Evolutionary conservation across 2,329 filamentous ascomycete species (phyloP), one percentile per base, ranked within the genome.

Genomic region (Tolypocladium amazonense): DNA sequence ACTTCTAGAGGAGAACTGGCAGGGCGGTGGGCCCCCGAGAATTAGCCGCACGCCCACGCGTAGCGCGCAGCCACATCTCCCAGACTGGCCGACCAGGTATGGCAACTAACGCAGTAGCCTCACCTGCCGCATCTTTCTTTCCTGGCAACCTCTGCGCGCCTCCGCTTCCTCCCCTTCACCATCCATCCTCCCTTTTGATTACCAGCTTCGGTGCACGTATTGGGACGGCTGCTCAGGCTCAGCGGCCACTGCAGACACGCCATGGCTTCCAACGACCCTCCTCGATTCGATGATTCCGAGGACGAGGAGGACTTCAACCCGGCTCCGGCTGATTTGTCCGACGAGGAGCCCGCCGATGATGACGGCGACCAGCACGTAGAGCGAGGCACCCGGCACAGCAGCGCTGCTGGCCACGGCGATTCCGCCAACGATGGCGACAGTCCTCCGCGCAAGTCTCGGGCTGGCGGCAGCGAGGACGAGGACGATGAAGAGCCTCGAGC

Each of bases 241-340:
- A 37, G 30, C 27, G 11, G 43, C 57, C 27, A 47, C 55, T 23
- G 35, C 33, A 55, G 50, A 54, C 20, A 41, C 65, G 76, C 67
- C 60, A 82, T 83, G 79, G 75, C 78, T 62, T 74, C 75, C 47
- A 77, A 75, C 68, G 75, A 79, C 59, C 73, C 69, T 65, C 73
- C 76, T 62, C 77, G 78, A 62, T 81, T 77, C 69, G 79, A 84
- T 67, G 84, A 87, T 62, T 87, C 83, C 61, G 88, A 90, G 59
- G 90, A 94, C 57, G 92, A 95, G 67, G 87, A 89, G 62, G 88
- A 93, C 72, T 96, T 97, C 81, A 96, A 96, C 72, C 92, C 92
- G 57, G 85, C 82, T 56, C 87, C 88, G 25, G 88, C 84, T 62
- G 84, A 90, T 61, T 69, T 84, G 39, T 94, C 89, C 3, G 90